A percentile compares a stretch with the other conserved stretches of the same genome.
phyloP scores from a whole-genome alignment of 228 moss, liverwort and hornwort species.

The Sphagnum fallax region DNA sequence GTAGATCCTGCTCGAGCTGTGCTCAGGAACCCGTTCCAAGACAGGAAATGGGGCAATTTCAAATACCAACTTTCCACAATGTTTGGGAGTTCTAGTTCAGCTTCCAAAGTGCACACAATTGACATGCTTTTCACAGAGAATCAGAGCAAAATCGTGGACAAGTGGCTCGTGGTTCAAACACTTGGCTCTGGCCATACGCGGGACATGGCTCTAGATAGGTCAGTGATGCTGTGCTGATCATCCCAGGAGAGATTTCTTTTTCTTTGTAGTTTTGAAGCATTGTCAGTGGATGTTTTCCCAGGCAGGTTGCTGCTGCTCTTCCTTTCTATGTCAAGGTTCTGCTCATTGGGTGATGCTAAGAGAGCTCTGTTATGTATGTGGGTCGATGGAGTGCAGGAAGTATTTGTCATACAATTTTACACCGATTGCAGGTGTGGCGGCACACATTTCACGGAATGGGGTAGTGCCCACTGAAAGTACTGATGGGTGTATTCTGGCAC shows the following conservation, averaged over 20 bases:
- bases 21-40: slow-evolving; percentile 76
- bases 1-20: slow-evolving; percentile 70
- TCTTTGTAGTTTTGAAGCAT: too few species aligned
- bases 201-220: slow-evolving; percentile 92
- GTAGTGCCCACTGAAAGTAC: slow-evolving; percentile 32
- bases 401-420: slow-evolving; percentile 65
- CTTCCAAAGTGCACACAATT: slow-evolving; percentile 72
- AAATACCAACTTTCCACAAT: slow-evolving; percentile 76
- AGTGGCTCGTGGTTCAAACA: slow-evolving; percentile 83
- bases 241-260: too few species aligned
- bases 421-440: slow-evolving; percentile 78
- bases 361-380: neutral
- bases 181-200: slow-evolving; percentile 81
- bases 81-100: slow-evolving; percentile 71
- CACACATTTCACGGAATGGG: slow-evolving; percentile 71
- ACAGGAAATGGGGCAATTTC: slow-evolving; percentile 85
- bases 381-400: slow-evolving; percentile 39
- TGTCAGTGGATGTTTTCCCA: too few species aligned
- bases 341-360: neutral
- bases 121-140: slow-evolving; percentile 74
- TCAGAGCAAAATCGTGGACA: slow-evolving; percentile 63
- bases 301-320: too few species aligned
- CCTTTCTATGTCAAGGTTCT: too few species aligned
- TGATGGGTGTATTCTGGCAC: slow-evolving; percentile 58
- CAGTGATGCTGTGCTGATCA: neutral